These are phyloP conservation scores for Gynostemma pentaphyllum DNA, from an alignment of 306 rosid genomes.

Conservation along the genomic window DNA sequence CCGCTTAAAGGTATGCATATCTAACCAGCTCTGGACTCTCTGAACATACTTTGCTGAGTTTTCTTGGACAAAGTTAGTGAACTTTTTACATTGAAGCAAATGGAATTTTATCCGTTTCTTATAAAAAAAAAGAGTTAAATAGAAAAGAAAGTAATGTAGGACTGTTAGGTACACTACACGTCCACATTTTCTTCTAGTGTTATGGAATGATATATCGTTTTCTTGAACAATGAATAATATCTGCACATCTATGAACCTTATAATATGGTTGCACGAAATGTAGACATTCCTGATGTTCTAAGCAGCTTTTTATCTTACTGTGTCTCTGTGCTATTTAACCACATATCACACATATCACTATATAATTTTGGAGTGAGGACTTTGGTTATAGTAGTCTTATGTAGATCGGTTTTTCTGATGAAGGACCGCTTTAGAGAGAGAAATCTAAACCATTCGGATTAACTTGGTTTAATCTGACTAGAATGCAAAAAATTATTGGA, in stretches of 20 bases:
- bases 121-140: too few species aligned
- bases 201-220: neutral
- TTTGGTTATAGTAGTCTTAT: neutral
- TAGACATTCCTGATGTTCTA: neutral
- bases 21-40: neutral
- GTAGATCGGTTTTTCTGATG: neutral
- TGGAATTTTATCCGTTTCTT: too few species aligned
- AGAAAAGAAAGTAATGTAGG: neutral
- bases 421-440: neutral
- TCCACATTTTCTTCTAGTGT: neutral
- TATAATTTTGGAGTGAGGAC: neutral
- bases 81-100: neutral
- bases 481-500: too few species aligned
- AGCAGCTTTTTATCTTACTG: neutral
- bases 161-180: neutral
- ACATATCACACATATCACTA: neutral
- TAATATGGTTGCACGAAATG: neutral
- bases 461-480: neutral
- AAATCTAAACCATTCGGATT: neutral
- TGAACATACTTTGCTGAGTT: neutral
- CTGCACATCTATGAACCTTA: neutral
- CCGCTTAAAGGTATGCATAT: slow-evolving; percentile 21
- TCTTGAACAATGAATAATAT: neutral
- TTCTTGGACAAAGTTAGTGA: neutral
- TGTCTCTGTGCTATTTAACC: neutral